Evolutionary conservation across 306 rosid species (phyloP).

Genomic region (Pterocarpus santalinus): DNA sequence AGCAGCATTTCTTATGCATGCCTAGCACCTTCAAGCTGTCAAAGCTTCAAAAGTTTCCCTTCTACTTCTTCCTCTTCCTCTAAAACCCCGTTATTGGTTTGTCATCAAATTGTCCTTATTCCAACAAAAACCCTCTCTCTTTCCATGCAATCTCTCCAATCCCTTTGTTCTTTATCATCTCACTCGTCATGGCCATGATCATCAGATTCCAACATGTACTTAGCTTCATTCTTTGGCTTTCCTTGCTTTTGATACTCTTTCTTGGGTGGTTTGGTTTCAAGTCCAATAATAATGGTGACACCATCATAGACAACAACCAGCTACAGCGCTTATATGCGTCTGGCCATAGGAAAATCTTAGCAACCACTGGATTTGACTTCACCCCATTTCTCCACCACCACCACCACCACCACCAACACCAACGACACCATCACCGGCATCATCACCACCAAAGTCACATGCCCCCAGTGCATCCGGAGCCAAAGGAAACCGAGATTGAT

Average conservation of each 20-base stretch:
- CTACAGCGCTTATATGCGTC: neutral
- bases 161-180: slow-evolving; percentile 52
- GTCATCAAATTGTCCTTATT: slow-evolving; percentile 9
- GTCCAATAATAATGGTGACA: slow-evolving; percentile 19
- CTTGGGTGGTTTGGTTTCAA: slow-evolving; percentile 46
- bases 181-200: slow-evolving; percentile 52
- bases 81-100: slow-evolving; percentile 37
- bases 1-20: slow-evolving; percentile 60
- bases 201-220: slow-evolving; percentile 49
- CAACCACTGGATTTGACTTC: slow-evolving; percentile 61
- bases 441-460: slow-evolving; percentile 34
- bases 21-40: slow-evolving; percentile 65
- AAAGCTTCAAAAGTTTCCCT: slow-evolving; percentile 50
- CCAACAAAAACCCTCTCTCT: slow-evolving; percentile 6
- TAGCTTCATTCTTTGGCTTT: slow-evolving; percentile 62
- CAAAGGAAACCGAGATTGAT: slow-evolving; percentile 55
- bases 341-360: slow-evolving; percentile 56
- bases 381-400: slow-evolving; percentile 57
- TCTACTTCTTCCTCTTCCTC: slow-evolving; percentile 32
- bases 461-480: slow-evolving; percentile 7
- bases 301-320: neutral
- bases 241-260: slow-evolving; percentile 49
- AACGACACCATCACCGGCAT: slow-evolving; percentile 11
- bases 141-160: slow-evolving; percentile 66
- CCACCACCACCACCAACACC: slow-evolving; percentile 37